Base-by-base conservation (phyloP, 108 stramenopile genomes). In the Cyclotella atomus region DNA sequence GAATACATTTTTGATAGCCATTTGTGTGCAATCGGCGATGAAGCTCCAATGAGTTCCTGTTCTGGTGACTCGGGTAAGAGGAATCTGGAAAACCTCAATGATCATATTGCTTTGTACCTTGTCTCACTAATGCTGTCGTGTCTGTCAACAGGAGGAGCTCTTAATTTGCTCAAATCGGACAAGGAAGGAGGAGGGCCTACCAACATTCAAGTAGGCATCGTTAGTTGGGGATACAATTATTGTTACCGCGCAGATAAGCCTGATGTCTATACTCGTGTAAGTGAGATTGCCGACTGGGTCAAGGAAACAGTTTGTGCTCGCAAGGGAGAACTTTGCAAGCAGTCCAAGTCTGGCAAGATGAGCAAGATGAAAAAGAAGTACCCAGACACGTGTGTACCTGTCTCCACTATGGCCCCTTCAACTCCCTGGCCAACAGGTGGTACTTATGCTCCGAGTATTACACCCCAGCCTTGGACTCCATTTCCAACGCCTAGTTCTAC, bases 321-420 rank as follows among this genome's bases (percentile, higher is more conserved):
- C 2, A 41, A 21, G 25, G 60, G 60, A 43, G 60, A 61, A 21
- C 60, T 61, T 23, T 61, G 60, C 41, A 57, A 57, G 10, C 28
- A 30, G 15, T 29, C 56, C 3, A 57, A 57, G 30, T 1, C 56
- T 1, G 56, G 56, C 1, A 57, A 57, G 30, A 32, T 8, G 1
- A 32, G 29, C 56, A 57, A 57, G 56, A 57, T 30, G 14, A 57
- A 32, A 12, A 57, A 57, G 56, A 30, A 32, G 54, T 57, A 57
- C 30, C 56, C 56, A 8, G 29, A 57, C 12, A 49, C 47, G 4
- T 57, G 56, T n/a, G 1, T 57, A 0, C 28, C 28, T 14, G 30
- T 57, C 4, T 14, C 29, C 30, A 57, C 56, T 7, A n/a, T n/a
- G n/a, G n/a, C n/a, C n/a, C n/a, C n/a, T n/a, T n/a, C n/a, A n/a